Evolutionary conservation across 2,329 filamentous ascomycete species (phyloP), one percentile per base, ranked within the genome.

Genomic region (Colletotrichum neosansevieriae): DNA sequence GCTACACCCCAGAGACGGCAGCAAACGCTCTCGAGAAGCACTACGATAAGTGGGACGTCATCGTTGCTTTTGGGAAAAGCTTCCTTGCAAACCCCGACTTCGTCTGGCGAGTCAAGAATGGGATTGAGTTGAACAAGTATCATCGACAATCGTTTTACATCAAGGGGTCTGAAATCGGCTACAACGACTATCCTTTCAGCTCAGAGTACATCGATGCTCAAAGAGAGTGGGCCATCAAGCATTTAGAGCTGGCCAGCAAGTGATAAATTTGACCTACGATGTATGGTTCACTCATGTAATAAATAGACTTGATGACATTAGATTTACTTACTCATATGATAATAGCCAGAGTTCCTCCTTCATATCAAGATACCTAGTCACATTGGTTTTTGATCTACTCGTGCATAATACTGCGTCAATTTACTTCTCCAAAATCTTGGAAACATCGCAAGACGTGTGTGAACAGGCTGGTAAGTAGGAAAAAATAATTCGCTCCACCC

Each of bases 51-150:
- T 76, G 73, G 72, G 71, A 77, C 21, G 72, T 77, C 19, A 60
- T 77, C 2, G 61, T 77, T n/a, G 75, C 71, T 2, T 77, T 76
- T n/a, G 75, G 75, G 0, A 71, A 75, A 15, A 68, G 66, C 6
- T 77, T 76, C 24, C 62, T 77, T 15, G 66, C 75, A 3, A 77
- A 77, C 32, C 75, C 75, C 0, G 75, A 77, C 13, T 59, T 77
- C 9, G 75, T 77, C 1, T 77, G 66, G 62, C 66, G 74, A 11
- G 58, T 75, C 15, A 72, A 75, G 69, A 63, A 75, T 6, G 70
- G 71, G 0, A 53, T 77, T 21, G 60, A 64, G 15, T 29, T 77
- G 45, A 69, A 70, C 12, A 58, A 72, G 5, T 77, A 77, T 19
- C 70, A 76, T 53, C 58, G 75, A 7, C 57, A 58, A 3, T 74